Percentiles rank a stretch among this genome's conserved stretches.
Evolutionary conservation across 208 protist species (phyloP).

Genomic region (Crithidia mellificae): DNA sequence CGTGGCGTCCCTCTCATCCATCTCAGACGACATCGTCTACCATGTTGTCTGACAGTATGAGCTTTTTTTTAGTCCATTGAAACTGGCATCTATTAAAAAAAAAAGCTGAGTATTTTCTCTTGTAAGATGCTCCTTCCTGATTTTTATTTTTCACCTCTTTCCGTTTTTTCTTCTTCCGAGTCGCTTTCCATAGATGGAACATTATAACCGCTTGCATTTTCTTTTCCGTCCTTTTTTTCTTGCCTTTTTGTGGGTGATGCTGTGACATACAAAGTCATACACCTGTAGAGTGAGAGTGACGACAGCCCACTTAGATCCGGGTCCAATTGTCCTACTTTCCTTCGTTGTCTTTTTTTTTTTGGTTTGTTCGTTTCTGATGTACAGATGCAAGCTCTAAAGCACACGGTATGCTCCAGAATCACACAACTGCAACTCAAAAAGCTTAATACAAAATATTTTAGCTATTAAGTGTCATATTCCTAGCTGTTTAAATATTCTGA

Average conservation of each 20-base stretch:
- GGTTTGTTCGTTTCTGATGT: background rate
- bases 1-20: slow-evolving; percentile 12
- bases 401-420: background rate
- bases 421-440: background rate
- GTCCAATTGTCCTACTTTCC: background rate
- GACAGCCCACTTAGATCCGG: background rate
- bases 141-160: background rate
- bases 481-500: too few species aligned
- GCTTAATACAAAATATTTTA: too few species aligned
- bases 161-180: background rate
- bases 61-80: too few species aligned
- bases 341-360: slow-evolving; percentile 10
- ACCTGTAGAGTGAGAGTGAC: background rate
- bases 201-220: too few species aligned
- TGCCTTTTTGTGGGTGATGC: background rate
- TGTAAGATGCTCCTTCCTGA: too few species aligned
- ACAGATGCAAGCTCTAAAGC: background rate
- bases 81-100: too few species aligned
- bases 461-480: too few species aligned
- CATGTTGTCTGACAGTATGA: background rate
- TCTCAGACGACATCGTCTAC: background rate
- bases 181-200: background rate
- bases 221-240: background rate
- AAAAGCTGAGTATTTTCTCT: too few species aligned
- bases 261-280: background rate